Percentiles rank a stretch among this genome's conserved stretches.
These are phyloP conservation scores for Torulaspora gathmanii DNA, from an alignment of 805 yeast genomes.

Conservation along the genomic window DNA sequence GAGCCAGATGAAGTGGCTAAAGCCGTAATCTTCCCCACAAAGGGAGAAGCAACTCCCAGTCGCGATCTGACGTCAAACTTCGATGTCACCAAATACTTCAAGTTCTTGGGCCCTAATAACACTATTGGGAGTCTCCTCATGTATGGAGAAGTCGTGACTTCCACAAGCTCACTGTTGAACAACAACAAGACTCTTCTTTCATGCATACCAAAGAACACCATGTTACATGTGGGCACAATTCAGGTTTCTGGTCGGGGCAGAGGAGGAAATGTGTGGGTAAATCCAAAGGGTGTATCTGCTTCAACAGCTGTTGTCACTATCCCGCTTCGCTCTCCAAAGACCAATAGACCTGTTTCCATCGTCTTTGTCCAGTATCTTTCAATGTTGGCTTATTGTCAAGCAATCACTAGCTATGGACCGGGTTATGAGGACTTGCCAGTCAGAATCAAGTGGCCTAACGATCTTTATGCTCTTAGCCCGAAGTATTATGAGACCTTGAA, in stretches of 20 bases:
- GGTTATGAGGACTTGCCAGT: constrained; percentile 76
- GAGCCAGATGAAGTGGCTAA: constrained; percentile 57
- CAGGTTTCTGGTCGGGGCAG: constrained; percentile 93
- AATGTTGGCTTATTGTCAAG: constrained; percentile 77
- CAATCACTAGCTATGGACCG: constrained; percentile 53
- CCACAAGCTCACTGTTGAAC: constrained; percentile 78
- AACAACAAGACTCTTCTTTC: constrained; percentile 57
- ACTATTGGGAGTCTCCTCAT: constrained; percentile 59
- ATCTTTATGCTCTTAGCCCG: constrained; percentile 71
- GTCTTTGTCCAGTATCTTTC: constrained; percentile 85
- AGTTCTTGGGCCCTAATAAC: constrained; percentile 30
- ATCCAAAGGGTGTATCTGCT: constrained; percentile 89
- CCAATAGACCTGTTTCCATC: constrained; percentile 50
- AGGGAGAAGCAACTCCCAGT: constrained; percentile 46
- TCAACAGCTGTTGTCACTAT: constrained; percentile 65
- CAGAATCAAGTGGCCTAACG: constrained; percentile 95
- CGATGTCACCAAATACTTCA: constrained; percentile 54
- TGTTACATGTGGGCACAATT: constrained; percentile 56
- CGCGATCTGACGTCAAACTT: constrained; percentile 65
- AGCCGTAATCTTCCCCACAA: constrained; percentile 43
- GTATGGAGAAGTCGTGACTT: constrained; percentile 86
- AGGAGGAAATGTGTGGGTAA: constrained; percentile 92
- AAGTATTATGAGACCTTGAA: constrained; percentile 41
- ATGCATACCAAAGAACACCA: constrained; percentile 38
- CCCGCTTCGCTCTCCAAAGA: constrained; percentile 39